Conservation (phyloP, 2,329 filamentous ascomycete genomes). For the Aureobasidium musti region DNA sequence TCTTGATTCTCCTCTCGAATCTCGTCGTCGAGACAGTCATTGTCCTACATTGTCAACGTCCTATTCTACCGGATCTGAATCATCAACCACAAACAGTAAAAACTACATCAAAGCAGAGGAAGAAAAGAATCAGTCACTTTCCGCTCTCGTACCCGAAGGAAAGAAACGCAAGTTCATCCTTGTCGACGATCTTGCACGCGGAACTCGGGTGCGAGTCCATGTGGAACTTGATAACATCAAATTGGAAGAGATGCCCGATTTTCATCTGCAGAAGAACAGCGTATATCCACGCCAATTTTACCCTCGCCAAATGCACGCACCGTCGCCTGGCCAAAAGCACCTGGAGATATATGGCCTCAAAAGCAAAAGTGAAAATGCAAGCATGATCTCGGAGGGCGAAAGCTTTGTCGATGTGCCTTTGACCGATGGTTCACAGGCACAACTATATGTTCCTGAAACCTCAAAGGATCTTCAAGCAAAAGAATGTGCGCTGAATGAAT, state of each 20-base stretch:
- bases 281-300: slow-evolving; percentile 93
- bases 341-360: slow-evolving; percentile 50
- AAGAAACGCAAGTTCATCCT: slow-evolving; percentile 97
- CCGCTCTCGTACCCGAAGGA: slow-evolving; percentile 82
- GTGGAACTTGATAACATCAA: slow-evolving; percentile 92
- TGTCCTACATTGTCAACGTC: slow-evolving; percentile 67
- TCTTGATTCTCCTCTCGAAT: slow-evolving; percentile 60
- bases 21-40: slow-evolving; percentile 75
- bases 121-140: slow-evolving; percentile 67
- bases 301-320: slow-evolving; percentile 87
- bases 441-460: slow-evolving; percentile 74
- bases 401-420: slow-evolving; percentile 53
- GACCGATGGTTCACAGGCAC: slow-evolving; percentile 68
- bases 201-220: slow-evolving; percentile 79
- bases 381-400: slow-evolving; percentile 41
- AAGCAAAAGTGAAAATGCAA: slow-evolving; percentile 33
- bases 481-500: slow-evolving; percentile 88
- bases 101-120: slow-evolving; percentile 49
- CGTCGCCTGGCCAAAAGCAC: slow-evolving; percentile 72
- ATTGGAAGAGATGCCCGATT: slow-evolving; percentile 94
- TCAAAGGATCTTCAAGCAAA: slow-evolving; percentile 69
- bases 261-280: slow-evolving; percentile 84
- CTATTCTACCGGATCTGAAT: slow-evolving; percentile 58
- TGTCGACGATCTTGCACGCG: slow-evolving; percentile 83
- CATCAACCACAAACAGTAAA: slow-evolving; percentile 50